Percentiles rank a stretch among this genome's conserved stretches.
These are phyloP conservation scores for Pseudozyma sp. DNA, from an alignment of 1,284 basidiomycete species.

Conservation along the genomic window DNA sequence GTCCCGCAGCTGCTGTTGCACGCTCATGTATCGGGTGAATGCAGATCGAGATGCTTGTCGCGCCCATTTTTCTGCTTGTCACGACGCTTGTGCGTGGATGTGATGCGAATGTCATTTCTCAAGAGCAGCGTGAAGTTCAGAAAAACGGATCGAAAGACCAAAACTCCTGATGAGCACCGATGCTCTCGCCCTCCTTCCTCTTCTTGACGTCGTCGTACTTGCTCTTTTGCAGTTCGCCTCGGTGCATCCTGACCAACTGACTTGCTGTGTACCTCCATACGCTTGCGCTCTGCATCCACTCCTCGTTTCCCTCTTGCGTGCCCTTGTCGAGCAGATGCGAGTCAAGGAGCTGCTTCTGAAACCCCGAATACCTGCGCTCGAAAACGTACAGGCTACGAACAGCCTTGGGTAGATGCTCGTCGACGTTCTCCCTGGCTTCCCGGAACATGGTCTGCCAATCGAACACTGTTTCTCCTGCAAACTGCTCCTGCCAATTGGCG, in stretches of 20 bases:
- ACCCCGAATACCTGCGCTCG: background rate
- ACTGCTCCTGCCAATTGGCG: background rate
- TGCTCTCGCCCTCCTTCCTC: background rate
- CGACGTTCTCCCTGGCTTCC: slow-evolving; percentile 7
- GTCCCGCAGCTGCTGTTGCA: too few species aligned
- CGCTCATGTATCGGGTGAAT: too few species aligned
- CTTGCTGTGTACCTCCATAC: slow-evolving; percentile 16
- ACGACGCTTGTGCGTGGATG: too few species aligned
- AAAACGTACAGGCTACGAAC: slow-evolving; percentile 31
- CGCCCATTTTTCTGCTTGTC: too few species aligned
- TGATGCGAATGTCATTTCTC: too few species aligned
- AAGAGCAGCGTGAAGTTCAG: background rate
- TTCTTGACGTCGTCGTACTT: background rate
- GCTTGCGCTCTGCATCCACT: background rate
- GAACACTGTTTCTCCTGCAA: background rate
- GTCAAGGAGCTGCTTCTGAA: background rate
- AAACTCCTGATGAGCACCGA: slow-evolving; percentile 32
- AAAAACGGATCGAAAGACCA: slow-evolving; percentile 30
- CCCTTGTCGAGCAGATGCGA: background rate
- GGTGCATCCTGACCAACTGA: slow-evolving; percentile 28
- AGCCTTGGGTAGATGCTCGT: slow-evolving; percentile 45
- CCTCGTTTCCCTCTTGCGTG: background rate
- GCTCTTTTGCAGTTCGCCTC: slow-evolving; percentile 7
- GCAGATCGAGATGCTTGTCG: too few species aligned
- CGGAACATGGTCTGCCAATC: slow-evolving; percentile 23